Base-by-base conservation (phyloP, 192 early-diverging fungal genomes). In the Linnemannia exigua region DNA sequence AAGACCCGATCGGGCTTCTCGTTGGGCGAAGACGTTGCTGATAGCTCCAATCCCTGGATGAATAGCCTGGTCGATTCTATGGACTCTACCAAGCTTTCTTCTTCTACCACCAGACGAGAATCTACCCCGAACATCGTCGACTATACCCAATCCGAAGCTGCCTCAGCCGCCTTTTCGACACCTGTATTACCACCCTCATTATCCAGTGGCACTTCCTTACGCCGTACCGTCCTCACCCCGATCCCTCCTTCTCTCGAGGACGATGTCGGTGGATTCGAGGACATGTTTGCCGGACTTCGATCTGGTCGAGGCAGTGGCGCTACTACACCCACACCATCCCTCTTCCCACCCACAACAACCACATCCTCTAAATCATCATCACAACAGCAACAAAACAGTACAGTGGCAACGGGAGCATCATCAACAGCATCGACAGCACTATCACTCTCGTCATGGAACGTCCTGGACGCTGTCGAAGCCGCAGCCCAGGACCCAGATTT, bases 11-110 rank as follows among this genome's bases (percentile, higher is more conserved):
- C 74, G 33, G 75, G 84, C 31, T 86, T 86, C 63, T 86, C 84
- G 25, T 38, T 86, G 7, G 84, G 84, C 33, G 84, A 86, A 38
- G 84, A 86, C 73, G 78, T 86, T 1, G 71, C 79, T 7, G 84
- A 86, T 52, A 74, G 66, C 52, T 72, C 77, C 28, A 86, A 86
- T 38, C 84, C 84, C 2, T 86, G 84, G 84, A 80, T 76, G 77
- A 86, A 86, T 37, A 48, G 73, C 2, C 31, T 86, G 25, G 74
- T 38, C 4, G 84, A 86, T 19, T 86, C 84, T 2, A 11, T 80
- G 50, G 74, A 80, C 6, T n/a, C 67, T 17, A 72, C 83, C 52
- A 79, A 70, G 16, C 33, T 79, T 44, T 44, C 41, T 44, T 44
- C 41, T 9, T 44, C 41, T 44, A 6, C 41, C 9, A 44, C 15